Evolutionary conservation across 176 grass and related monocot genomes (phyloP).

Genomic region (Raddia distichophylla): DNA sequence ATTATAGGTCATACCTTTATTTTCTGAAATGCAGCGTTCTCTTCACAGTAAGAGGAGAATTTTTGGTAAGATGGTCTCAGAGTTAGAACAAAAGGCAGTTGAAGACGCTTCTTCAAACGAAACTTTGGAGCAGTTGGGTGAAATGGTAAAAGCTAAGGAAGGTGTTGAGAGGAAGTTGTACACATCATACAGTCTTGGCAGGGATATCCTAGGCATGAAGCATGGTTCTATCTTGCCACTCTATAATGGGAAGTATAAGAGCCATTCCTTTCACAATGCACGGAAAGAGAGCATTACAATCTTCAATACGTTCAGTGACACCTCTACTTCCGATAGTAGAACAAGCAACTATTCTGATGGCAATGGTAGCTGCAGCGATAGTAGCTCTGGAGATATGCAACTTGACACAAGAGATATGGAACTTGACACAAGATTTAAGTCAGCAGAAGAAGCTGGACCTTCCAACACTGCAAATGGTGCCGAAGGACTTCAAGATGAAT

Average conservation of each 20-base stretch:
- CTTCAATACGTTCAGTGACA: conserved; percentile 55
- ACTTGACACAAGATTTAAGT: conserved; percentile 3
- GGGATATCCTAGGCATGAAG: conserved; percentile 41
- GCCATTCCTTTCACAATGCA: conserved; percentile 68
- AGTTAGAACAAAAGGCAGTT: conserved; percentile 59
- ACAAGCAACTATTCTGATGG: conserved; percentile 41
- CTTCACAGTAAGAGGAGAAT: conserved; percentile 66
- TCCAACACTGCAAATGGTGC: conserved; percentile 30
- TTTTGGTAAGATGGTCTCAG: conserved; percentile 61
- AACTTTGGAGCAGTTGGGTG: conserved; percentile 59
- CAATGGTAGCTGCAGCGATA: conserved; percentile 35
- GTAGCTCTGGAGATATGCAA: conserved; percentile 40
- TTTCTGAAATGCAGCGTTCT: conserved; percentile 57
- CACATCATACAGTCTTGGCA: conserved; percentile 71
- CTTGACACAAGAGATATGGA: conserved; percentile 32
- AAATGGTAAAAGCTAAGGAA: conserved; percentile 78
- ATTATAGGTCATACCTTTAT: conserved; percentile 2
- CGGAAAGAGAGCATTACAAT: conserved; percentile 56
- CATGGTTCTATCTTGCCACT: conserved; percentile 60
- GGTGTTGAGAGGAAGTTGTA: conserved; percentile 60
- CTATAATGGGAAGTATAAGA: conserved; percentile 60
- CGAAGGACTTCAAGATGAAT: conserved; percentile 29
- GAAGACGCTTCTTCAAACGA: conserved; percentile 55
- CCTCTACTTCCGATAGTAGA: conserved; percentile 46
- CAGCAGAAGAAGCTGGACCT: conserved; percentile 45